Conservation (phyloP, 768 basidiomycete species). For the Boletus rubropictus region DNA sequence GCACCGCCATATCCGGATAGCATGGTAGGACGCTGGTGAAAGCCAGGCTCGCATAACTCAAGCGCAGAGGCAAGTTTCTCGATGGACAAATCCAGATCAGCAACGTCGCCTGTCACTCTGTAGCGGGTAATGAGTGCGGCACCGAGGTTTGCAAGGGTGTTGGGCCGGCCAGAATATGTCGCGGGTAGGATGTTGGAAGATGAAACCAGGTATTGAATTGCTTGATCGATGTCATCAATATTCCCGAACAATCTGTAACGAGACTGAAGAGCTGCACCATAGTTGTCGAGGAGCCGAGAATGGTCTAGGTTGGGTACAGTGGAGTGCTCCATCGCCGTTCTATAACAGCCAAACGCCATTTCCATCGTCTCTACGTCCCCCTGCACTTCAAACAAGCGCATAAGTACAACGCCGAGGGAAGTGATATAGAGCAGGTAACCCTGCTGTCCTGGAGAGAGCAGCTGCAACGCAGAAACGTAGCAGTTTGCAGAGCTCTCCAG, state of each 20-base stretch:
- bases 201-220: slow-evolving; percentile 18
- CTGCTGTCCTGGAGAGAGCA: slow-evolving; percentile 12
- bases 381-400: slow-evolving; percentile 4
- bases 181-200: slow-evolving; percentile 15
- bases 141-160: slow-evolving; percentile 15
- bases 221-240: slow-evolving; percentile 18
- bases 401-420: slow-evolving; percentile 7
- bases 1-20: slow-evolving; percentile 10
- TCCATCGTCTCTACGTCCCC: slow-evolving; percentile 17
- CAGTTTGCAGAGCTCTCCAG: slow-evolving; percentile 16
- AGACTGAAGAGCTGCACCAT: slow-evolving; percentile 13
- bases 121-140: slow-evolving; percentile 6
- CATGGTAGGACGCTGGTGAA: slow-evolving; percentile 2
- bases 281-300: slow-evolving; percentile 18
- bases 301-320: slow-evolving; percentile 10
- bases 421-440: slow-evolving; percentile 11
- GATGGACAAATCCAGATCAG: slow-evolving; percentile 17
- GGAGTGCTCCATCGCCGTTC: slow-evolving; percentile 15
- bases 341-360: slow-evolving; percentile 16
- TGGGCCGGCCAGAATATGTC: slow-evolving; percentile 1
- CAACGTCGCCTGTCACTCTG: slow-evolving; percentile 1
- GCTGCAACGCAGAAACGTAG: slow-evolving; percentile 12
- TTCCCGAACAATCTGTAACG: slow-evolving; percentile 14
- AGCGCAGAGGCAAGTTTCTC: slow-evolving; percentile 12
- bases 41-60: slow-evolving; percentile 5